Conservation (phyloP, 2,329 filamentous ascomycete genomes). For the Fusarium torulosum region DNA sequence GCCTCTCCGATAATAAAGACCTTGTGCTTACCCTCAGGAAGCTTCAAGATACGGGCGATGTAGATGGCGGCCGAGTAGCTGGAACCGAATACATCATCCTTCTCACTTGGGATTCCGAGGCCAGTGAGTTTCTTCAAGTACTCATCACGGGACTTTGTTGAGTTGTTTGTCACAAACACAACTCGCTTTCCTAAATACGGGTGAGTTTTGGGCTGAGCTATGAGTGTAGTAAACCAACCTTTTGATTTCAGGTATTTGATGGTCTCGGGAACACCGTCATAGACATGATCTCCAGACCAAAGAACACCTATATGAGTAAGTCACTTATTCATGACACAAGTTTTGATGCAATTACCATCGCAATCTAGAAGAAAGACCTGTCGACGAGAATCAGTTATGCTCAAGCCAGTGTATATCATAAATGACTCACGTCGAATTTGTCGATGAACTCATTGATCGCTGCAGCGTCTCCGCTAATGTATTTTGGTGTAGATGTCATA, state of each 20-base stretch:
- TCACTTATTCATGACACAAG: not conserved
- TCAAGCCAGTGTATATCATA: conserved; percentile 4
- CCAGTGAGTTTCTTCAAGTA: conserved; percentile 91
- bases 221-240: conserved; percentile 64
- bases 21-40: conserved; percentile 84
- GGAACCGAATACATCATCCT: conserved; percentile 95
- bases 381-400: conserved; percentile 11
- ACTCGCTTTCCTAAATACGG: conserved; percentile 79
- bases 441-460: conserved; percentile 87
- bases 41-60: conserved; percentile 89
- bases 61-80: conserved; percentile 96
- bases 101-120: conserved; percentile 81
- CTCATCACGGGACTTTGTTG: conserved; percentile 92
- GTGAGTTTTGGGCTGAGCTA: conserved; percentile 17
- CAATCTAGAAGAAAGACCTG: conserved; percentile 96
- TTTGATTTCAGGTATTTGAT: conserved; percentile 83
- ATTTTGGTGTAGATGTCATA: conserved; percentile 59
- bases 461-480: conserved; percentile 82
- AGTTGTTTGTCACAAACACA: conserved; percentile 99
- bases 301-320: conserved; percentile 77
- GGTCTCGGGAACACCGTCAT: conserved; percentile 86
- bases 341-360: conserved; percentile 76
- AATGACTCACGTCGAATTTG: conserved; percentile 85
- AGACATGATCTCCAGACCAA: conserved; percentile 95
- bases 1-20: conserved; percentile 94